Base-by-base conservation (phyloP, 306 rosid genomes). In the Dryas octopetala region DNA sequence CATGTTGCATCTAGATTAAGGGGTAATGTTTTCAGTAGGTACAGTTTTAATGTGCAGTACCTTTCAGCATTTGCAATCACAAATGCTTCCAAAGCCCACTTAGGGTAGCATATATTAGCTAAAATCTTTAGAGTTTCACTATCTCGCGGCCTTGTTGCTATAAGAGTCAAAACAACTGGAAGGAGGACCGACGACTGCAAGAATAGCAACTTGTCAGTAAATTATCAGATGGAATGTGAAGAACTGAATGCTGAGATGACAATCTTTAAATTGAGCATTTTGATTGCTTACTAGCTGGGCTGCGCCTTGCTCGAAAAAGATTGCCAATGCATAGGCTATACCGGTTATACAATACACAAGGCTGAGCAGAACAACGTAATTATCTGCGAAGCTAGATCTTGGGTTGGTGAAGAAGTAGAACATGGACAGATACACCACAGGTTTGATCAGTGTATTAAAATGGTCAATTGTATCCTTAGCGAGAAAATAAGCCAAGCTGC, bases 331-430 rank as follows among this genome's bases (percentile, higher is more conserved):
- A 54, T 95, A 95, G 28, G 96, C 98, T 54, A 95, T 86, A 78
- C 99, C 99, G 17, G 99, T 95, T 40, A 95, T 98, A 79, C 99
- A 92, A 76, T 92, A 95, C 11, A 95, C 93, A 49, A 95, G 99
- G 70, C 91, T 89, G 74, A 89, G 87, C 74, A 95, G 73, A 75
- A 90, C 89, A 72, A 83, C 43, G 74, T 95, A 95, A 78, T 95
- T 91, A 78, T 86, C 92, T n/a, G 91, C 79, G 80, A 95, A 89
- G 70, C 88, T 71, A 46, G 99, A 95, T 85, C 98, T 89, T 57
- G 98, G 99, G 66, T 86, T 90, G 82, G 98, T 90, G 81, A 92
- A 88, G 85, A 89, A 90, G 82, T 95, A 95, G 85, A 89, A 95
- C 96, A 89, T 95, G 40, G 99, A 89, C 49, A 95, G 97, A 81